Evolutionary conservation across 441 rosid genomes (phyloP).

Genomic region (Bocquillonia castaneifolia): DNA sequence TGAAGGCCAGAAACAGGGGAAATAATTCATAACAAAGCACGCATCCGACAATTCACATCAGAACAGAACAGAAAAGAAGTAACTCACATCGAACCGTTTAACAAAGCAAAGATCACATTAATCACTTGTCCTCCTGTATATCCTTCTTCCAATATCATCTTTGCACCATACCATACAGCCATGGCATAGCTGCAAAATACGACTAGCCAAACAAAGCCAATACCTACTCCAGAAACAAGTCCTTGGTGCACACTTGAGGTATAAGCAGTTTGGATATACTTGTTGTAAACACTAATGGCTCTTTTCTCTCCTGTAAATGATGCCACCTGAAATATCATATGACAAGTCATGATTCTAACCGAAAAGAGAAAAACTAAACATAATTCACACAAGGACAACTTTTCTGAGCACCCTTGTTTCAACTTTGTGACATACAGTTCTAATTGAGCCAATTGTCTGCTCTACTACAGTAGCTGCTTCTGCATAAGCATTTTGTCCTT

Average conservation of each 20-base stretch:
- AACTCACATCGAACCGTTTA: conserved; percentile 74
- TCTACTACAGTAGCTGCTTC: conserved; percentile 68
- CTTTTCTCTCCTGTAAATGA: conserved; percentile 74
- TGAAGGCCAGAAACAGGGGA: not conserved
- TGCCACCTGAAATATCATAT: conserved; percentile 52
- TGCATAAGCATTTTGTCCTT: conserved; percentile 71
- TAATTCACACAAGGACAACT: too few relatives aligned
- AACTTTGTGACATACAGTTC: conserved; percentile 54
- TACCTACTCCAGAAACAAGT: conserved; percentile 56
- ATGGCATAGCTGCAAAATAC: conserved; percentile 52
- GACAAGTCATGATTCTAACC: not conserved
- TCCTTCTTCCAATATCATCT: conserved; percentile 64
- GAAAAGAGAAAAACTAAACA: too few relatives aligned
- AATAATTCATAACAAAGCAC: not conserved
- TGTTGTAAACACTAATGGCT: conserved; percentile 53
- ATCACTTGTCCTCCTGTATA: conserved; percentile 65
- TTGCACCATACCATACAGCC: conserved; percentile 76
- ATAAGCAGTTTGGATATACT: conserved; percentile 56
- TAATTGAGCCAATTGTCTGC: conserved; percentile 75
- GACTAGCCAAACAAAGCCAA: conserved; percentile 43
- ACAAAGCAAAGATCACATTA: conserved; percentile 61
- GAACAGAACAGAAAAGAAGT: not conserved
- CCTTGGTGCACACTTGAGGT: conserved; percentile 61
- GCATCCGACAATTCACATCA: not conserved
- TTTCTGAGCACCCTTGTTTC: conserved; percentile 27